Evolutionary conservation across 2,329 filamentous ascomycete species (phyloP), one percentile per base, ranked within the genome.

Genomic region (Colletotrichum gloeosporioides): DNA sequence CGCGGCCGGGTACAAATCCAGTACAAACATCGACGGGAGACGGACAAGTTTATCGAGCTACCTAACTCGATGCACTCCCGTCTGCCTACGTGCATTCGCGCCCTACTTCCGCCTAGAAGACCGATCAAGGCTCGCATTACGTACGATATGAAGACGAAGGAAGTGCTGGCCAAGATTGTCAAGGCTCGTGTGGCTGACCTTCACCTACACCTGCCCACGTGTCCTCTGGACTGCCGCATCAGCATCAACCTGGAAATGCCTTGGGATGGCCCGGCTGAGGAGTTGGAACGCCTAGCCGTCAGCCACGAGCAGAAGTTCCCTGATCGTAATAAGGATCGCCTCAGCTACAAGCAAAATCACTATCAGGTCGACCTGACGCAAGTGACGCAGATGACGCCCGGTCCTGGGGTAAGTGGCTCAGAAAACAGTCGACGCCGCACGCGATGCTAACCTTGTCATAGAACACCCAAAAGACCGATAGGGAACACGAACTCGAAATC

Each of bases 361-460:
- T 98, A 98, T 83, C 95, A 97, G 83, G 91, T 99, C 79, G 97
- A 99, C 85, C 88, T 99, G 67, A 99, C 97, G 0, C 96, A 98
- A 83, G 97, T 99, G 57, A 94, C 92, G 13, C 89, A 89, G 66
- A 81, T 82, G 8, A 79, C 80, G 34, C 79, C 80, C 31, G 84
- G 82, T 8, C 82, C 83, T 69, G 84, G 83, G 6, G 87, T 88
- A 83, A 77, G 86, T 83, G 39, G 34, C 36, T 15, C 27, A 34
- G 8, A 29, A 36, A 22, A 15, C 15, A 31, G 3, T 62, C 31
- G 22, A 5, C 12, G 44, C 13, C 53, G 77, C 79, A 29, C 70
- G 73, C 76, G 63, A 27, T 31, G 76, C 77, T 73, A 57, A 74
- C 62, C 4, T 31, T 13, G 13, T n/a, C n/a, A 7, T 80, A 89